phyloP scores from a whole-genome alignment of 257 asterid genomes.

The Striga asiatica region DNA sequence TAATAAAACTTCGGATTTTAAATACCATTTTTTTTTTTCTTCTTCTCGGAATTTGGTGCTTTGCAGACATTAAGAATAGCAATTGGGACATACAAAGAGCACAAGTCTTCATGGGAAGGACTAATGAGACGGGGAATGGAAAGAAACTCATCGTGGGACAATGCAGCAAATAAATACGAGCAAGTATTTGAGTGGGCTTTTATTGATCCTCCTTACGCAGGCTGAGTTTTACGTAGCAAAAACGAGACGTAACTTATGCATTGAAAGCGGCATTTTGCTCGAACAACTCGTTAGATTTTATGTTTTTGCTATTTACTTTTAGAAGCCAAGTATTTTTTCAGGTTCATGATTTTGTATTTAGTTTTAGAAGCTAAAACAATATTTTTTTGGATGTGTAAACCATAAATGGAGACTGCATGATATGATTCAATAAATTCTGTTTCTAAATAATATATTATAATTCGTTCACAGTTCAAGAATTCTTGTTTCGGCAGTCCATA shows the following conservation, averaged over 20 bases:
- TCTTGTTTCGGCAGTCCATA: too few relatives aligned
- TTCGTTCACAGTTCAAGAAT: too few relatives aligned
- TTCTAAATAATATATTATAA: too few relatives aligned
- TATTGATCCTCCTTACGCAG: conserved; percentile 67
- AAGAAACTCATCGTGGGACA: conserved; percentile 73
- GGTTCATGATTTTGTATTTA: too few relatives aligned
- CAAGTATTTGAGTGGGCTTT: conserved; percentile 79
- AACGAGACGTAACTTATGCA: too few relatives aligned
- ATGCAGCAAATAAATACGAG: conserved; percentile 78
- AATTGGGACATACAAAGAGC: conserved; percentile 39
- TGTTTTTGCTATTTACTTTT: too few relatives aligned
- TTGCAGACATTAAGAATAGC: conserved; percentile 58
- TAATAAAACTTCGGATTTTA: not conserved
- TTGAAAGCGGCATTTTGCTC: too few relatives aligned
- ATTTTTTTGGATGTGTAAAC: too few relatives aligned
- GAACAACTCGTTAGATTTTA: not conserved
- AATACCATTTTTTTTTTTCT: not conserved
- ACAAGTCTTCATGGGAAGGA: conserved; percentile 82
- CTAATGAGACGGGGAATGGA: conserved; percentile 87
- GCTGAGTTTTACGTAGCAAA: conserved; percentile 29
- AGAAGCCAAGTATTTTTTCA: too few relatives aligned
- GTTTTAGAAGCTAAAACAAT: too few relatives aligned
- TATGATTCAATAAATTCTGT: too few relatives aligned
- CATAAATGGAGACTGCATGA: too few relatives aligned
- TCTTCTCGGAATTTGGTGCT: not conserved